Conservation (phyloP, 2,329 filamentous ascomycete species). For the Pseudocercospora fijiensis region DNA sequence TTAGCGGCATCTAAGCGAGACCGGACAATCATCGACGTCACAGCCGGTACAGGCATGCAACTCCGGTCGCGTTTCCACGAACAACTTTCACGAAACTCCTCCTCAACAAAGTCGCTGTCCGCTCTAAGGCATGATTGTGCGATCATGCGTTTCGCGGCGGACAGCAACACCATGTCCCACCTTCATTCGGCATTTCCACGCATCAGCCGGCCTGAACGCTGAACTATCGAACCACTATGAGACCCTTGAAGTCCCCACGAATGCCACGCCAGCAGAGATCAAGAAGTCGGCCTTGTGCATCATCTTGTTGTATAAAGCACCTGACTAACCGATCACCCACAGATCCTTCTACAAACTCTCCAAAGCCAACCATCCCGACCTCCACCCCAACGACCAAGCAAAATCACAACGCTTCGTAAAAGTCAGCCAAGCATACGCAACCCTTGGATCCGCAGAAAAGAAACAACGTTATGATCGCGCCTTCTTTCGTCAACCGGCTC, state of each 20-base stretch:
- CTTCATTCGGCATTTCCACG: constrained; percentile 27
- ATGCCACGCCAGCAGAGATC: constrained; percentile 72
- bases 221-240: constrained; percentile 71
- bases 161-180: constrained; percentile 24
- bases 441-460: constrained; percentile 59
- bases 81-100: not conserved
- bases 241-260: constrained; percentile 67
- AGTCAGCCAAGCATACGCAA: constrained; percentile 41
- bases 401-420: constrained; percentile 66
- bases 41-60: not conserved
- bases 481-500: constrained; percentile 45
- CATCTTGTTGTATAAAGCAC: too few species aligned
- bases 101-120: constrained; percentile 23
- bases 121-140: constrained; percentile 35
- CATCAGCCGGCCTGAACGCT: constrained; percentile 21
- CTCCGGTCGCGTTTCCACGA: not conserved
- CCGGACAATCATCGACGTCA: not conserved
- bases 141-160: constrained; percentile 33
- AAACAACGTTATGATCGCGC: constrained; percentile 80
- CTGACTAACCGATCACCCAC: not conserved
- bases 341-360: constrained; percentile 78
- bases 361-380: constrained; percentile 89
- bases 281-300: constrained; percentile 71
- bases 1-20: not conserved
- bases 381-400: constrained; percentile 72